These are phyloP conservation scores for Microcyclosporella mali DNA, from an alignment of 2,329 filamentous ascomycete genomes.

Conservation along the genomic window DNA sequence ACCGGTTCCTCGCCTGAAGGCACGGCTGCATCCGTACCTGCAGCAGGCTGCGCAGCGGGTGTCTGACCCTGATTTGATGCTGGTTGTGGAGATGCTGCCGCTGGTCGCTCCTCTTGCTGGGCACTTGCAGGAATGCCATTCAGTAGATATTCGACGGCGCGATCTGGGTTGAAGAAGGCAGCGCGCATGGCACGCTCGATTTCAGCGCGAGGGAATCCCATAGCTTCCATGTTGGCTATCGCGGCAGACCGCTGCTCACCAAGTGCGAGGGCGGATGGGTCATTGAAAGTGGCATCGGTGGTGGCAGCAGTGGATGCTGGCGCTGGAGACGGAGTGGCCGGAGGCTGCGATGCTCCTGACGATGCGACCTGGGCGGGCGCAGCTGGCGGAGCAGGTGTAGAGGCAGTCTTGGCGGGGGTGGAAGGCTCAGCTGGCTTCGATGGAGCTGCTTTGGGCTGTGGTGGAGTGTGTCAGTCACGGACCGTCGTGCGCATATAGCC, in stretches of 20 bases:
- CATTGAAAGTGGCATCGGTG: constrained; percentile 49
- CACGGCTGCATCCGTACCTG: constrained; percentile 66
- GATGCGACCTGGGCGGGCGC: constrained; percentile 55
- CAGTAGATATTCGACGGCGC: constrained; percentile 91
- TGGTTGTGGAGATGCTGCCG: constrained; percentile 32
- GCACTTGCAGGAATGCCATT: constrained; percentile 85
- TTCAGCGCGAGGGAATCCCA: constrained; percentile 85
- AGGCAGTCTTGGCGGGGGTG: constrained; percentile 45
- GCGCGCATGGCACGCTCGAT: constrained; percentile 94
- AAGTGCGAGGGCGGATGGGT: constrained; percentile 77
- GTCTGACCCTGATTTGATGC: constrained; percentile 25
- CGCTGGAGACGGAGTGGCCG: constrained; percentile 47
- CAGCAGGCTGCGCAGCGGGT: constrained; percentile 33
- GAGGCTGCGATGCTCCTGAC: constrained; percentile 45
- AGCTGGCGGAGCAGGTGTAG: constrained; percentile 33
- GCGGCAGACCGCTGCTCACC: constrained; percentile 75
- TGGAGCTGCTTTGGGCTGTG: constrained; percentile 63
- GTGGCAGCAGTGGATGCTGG: constrained; percentile 38
- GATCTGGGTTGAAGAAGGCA: constrained; percentile 93
- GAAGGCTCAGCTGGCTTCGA: constrained; percentile 47
- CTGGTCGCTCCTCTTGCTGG: constrained; percentile 60
- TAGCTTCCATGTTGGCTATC: constrained; percentile 88
- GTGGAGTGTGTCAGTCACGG: constrained; percentile 8
- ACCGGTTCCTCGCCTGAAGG: constrained; percentile 67
- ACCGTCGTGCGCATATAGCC: no score